Evolutionary conservation across 2,329 filamentous ascomycete species (phyloP).

Genomic region (Pyrenophora teres): DNA sequence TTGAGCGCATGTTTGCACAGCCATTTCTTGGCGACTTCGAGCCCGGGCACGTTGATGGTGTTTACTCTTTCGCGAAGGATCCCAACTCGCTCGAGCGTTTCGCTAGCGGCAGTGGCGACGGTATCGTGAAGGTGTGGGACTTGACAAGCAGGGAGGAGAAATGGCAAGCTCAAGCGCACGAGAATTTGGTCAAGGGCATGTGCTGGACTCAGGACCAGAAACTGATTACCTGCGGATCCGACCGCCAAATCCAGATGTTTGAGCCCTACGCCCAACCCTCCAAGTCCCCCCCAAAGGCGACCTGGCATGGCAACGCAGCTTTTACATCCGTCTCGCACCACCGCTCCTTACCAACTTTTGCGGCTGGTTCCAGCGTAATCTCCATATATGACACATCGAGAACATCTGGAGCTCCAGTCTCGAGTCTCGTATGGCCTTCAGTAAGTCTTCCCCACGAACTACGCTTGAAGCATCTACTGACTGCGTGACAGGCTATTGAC

Average conservation of each 20-base stretch:
- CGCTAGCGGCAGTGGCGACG: slow-evolving; percentile 64
- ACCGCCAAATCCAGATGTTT: slow-evolving; percentile 87
- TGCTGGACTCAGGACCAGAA: slow-evolving; percentile 87
- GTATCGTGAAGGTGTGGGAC: slow-evolving; percentile 93
- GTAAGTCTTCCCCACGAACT: background rate
- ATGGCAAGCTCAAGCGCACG: slow-evolving; percentile 81
- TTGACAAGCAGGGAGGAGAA: slow-evolving; percentile 72
- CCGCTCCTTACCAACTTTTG: slow-evolving; percentile 76
- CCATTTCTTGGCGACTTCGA: slow-evolving; percentile 88
- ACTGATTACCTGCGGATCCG: slow-evolving; percentile 82
- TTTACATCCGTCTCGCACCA: slow-evolving; percentile 88
- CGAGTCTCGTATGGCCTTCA: slow-evolving; percentile 85
- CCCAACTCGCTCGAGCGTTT: slow-evolving; percentile 54
- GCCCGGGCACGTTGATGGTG: slow-evolving; percentile 86
- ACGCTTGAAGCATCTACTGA: background rate
- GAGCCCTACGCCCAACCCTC: slow-evolving; percentile 79
- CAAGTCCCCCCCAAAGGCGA: slow-evolving; percentile 74
- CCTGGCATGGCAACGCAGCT: slow-evolving; percentile 80
- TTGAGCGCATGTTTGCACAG: slow-evolving; percentile 88
- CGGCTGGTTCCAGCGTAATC: slow-evolving; percentile 75
- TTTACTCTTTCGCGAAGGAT: slow-evolving; percentile 56
- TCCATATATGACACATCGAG: slow-evolving; percentile 87
- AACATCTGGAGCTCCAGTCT: slow-evolving; percentile 75
- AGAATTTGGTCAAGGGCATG: slow-evolving; percentile 90
- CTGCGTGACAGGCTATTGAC: slow-evolving; percentile 60